Conservation (phyloP, 1,139 yeast species). For the Pichia sp. region DNA sequence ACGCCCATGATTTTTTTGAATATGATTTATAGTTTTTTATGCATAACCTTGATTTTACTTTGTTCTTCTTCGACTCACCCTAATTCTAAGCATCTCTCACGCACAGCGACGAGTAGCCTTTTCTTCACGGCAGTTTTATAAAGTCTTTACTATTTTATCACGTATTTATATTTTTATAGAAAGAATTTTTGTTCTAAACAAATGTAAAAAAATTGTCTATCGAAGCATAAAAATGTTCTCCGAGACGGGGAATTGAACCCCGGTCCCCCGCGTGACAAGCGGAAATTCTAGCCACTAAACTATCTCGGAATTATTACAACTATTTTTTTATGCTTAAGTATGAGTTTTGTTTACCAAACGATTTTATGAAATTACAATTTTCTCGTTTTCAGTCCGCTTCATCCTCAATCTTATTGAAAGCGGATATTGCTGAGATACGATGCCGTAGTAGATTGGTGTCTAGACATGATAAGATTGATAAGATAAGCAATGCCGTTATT, state of each 20-base stretch:
- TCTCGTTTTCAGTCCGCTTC: too few relatives aligned
- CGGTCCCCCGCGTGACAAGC: constrained; percentile 23
- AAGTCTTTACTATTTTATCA: background rate
- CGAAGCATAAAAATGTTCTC: constrained; percentile 16
- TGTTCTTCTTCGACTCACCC: background rate
- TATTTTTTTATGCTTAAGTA: too few relatives aligned
- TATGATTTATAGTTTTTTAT: background rate
- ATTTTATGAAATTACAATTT: too few relatives aligned
- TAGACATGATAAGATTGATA: too few relatives aligned
- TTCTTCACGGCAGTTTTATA: background rate
- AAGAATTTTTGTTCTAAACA: background rate
- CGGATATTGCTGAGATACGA: too few relatives aligned
- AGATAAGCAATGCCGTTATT: too few relatives aligned
- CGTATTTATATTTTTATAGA: background rate
- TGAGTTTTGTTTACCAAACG: too few relatives aligned
- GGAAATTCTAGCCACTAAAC: constrained; percentile 23
- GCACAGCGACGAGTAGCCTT: too few relatives aligned
- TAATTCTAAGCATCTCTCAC: too few relatives aligned
- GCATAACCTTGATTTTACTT: background rate
- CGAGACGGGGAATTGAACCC: constrained; percentile 23
- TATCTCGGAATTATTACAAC: too few relatives aligned
- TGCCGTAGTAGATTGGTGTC: too few relatives aligned
- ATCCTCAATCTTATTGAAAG: too few relatives aligned
- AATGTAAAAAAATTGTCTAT: background rate
- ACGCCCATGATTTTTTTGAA: background rate